Evolutionary conservation across 1,284 basidiomycete genomes (phyloP).

Genomic region (Moesziomyces sp.): DNA sequence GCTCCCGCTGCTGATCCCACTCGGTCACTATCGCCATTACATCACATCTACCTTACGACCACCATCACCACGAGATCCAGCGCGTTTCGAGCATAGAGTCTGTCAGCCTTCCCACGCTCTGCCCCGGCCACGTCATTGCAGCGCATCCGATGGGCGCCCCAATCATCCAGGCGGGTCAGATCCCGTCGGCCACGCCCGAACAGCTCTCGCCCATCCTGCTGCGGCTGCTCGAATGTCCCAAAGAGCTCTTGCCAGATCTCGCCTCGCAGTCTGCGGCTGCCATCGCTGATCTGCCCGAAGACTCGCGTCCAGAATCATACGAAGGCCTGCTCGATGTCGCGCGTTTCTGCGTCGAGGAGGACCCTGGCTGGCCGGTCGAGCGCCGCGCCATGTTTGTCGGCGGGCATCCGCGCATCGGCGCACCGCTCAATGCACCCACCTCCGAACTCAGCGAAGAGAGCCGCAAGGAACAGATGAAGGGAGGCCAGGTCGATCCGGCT

Average conservation of each 20-base stretch:
- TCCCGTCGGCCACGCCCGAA: slow-evolving; percentile 47
- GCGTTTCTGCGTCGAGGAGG: slow-evolving; percentile 66
- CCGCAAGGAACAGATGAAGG: slow-evolving; percentile 53
- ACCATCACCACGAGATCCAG: background rate
- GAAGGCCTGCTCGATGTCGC: slow-evolving; percentile 66
- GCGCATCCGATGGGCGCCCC: slow-evolving; percentile 11
- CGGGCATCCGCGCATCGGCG: slow-evolving; percentile 58
- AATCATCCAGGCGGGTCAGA: slow-evolving; percentile 38
- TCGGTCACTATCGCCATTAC: background rate
- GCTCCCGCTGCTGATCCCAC: background rate
- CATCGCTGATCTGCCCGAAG: slow-evolving; percentile 58
- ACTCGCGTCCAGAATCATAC: slow-evolving; percentile 60
- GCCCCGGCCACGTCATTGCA: background rate
- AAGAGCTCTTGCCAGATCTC: slow-evolving; percentile 35
- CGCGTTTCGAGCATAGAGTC: no score
- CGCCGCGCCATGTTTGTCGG: slow-evolving; percentile 50
- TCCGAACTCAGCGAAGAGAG: slow-evolving; percentile 50
- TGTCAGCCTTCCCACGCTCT: background rate
- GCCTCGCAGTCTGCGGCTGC: slow-evolving; percentile 52
- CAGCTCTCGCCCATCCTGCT: slow-evolving; percentile 53
- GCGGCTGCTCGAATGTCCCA: slow-evolving; percentile 47
- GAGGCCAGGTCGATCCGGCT: slow-evolving; percentile 49
- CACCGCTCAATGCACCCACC: slow-evolving; percentile 41
- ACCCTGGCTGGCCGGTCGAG: slow-evolving; percentile 58
- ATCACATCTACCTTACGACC: background rate